Evolutionary conservation across 2,329 filamentous ascomycete genomes (phyloP), one percentile per base, ranked within the genome.

Genomic region (Penicillium sp.): DNA sequence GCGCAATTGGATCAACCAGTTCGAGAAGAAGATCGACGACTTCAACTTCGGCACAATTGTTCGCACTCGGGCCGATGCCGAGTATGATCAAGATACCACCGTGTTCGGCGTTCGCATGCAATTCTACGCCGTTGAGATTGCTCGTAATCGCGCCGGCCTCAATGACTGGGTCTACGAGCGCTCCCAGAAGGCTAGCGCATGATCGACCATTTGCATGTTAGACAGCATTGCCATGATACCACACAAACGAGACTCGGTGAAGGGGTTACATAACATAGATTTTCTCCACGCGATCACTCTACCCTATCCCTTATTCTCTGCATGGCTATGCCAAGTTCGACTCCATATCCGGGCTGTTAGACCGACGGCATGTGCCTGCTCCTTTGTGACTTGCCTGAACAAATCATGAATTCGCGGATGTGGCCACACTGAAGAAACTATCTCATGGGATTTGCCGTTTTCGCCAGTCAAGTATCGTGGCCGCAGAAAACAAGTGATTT

Each of bases 11-110:
- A 90, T 97, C 84, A 93, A 90, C 83, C 81, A 83, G 61, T 99
- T 97, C 75, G 92, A 98, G 79, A 93, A 96, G 77, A 93, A 85
- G 78, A 82, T 99, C n/a, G 89, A 95, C 62, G 96, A 99, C 78
- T 99, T 88, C 82, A 99, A 97, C 81, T 99, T 97, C 76, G 95
- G 95, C 55, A 97, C 95, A 33, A 93, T 99, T 84, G 75, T 99
- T 68, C 87, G 95, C 56, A 83, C 85, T 56, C 90, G 84, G 70
- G 84, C 91, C 37, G 90, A 90, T 68, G 86, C 77, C 52, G 93
- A 97, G 76, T 98, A 99, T 74, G 90, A 88, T 52, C 82, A 96
- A 78, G 82, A 96, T 55, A 91, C 89, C 54, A 96, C 92, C 3
- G 96, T 99, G 52, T 98, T 99, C 68, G 92, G 90, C 78, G 87